A percentile compares a stretch with the other conserved stretches of the same genome.
These are phyloP conservation scores for Picea sitchensis DNA, from an alignment of 75 land plant genomes.

Conservation along the genomic window DNA sequence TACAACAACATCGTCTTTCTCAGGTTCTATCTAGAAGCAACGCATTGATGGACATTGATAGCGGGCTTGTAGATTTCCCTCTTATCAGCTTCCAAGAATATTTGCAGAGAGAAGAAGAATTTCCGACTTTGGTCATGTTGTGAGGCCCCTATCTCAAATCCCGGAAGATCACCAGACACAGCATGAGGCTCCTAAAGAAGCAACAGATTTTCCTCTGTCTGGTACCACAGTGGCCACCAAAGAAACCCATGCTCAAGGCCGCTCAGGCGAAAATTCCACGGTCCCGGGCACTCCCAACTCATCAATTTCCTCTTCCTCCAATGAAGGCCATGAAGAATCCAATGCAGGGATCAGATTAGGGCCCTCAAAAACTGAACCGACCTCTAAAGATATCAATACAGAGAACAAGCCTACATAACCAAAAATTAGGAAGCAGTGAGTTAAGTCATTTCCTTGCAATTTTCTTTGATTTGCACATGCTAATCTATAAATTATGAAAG, in stretches of 20 bases:
- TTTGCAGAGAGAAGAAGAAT: too few relatives aligned
- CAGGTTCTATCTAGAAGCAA: too few relatives aligned
- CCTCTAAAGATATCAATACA: not conserved
- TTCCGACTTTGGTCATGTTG: too few relatives aligned
- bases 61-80: too few relatives aligned
- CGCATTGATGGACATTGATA: too few relatives aligned
- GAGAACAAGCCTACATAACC: constrained; percentile 3
- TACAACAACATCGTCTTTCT: too few relatives aligned
- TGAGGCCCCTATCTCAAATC: too few relatives aligned
- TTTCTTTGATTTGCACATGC: not conserved
- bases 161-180: too few relatives aligned
- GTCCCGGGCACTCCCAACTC: constrained; percentile 40
- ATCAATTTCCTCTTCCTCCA: constrained; percentile 33
- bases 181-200: too few relatives aligned
- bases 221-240: too few relatives aligned
- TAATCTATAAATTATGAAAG: not conserved
- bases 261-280: constrained; percentile 4
- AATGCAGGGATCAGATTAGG: not conserved
- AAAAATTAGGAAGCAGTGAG: constrained; percentile 32
- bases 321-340: constrained; percentile 19
- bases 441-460: not conserved
- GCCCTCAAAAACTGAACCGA: constrained; percentile 13
- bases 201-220: too few relatives aligned
- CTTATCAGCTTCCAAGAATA: too few relatives aligned
- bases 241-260: not conserved